Conservation (phyloP, 495 filamentous ascomycete genomes). For the Darksidea phi region DNA sequence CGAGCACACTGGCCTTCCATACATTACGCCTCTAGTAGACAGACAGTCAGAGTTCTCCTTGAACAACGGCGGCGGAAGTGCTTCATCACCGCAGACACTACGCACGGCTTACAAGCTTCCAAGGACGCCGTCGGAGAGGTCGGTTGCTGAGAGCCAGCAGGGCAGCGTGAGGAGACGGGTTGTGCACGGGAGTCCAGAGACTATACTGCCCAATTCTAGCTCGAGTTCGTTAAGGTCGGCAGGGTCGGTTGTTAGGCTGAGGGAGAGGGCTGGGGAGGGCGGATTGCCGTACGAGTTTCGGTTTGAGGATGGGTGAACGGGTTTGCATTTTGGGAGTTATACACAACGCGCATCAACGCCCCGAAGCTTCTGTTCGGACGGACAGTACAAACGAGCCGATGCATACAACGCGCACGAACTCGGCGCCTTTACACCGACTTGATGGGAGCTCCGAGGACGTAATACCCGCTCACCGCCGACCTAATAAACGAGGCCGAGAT, state of each 20-base stretch:
- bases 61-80: conserved; percentile 6
- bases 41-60: conserved; percentile 5
- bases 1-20: conserved; percentile 10
- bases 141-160: conserved; percentile 5
- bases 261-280: conserved; percentile 8
- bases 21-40: conserved; percentile 22
- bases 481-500: too few species aligned
- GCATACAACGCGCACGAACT: too few species aligned
- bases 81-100: conserved; percentile 17
- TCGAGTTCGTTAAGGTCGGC: conserved; percentile 17
- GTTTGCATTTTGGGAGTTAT: too few species aligned
- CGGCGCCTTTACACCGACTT: too few species aligned
- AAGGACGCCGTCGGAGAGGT: conserved; percentile 25
- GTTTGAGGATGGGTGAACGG: conserved; percentile 20
- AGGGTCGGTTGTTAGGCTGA: conserved; percentile 21
- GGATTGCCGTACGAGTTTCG: conserved; percentile 28
- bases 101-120: conserved; percentile 19
- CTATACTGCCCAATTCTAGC: conserved; percentile 27
- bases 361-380: too few species aligned
- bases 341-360: too few species aligned
- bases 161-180: conserved; percentile 8
- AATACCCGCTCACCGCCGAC: too few species aligned
- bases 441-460: too few species aligned
- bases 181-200: conserved; percentile 27
- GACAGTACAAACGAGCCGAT: too few species aligned